Evolutionary conservation across 768 basidiomycete species (phyloP).

Genomic region (Mrakia gelida): DNA sequence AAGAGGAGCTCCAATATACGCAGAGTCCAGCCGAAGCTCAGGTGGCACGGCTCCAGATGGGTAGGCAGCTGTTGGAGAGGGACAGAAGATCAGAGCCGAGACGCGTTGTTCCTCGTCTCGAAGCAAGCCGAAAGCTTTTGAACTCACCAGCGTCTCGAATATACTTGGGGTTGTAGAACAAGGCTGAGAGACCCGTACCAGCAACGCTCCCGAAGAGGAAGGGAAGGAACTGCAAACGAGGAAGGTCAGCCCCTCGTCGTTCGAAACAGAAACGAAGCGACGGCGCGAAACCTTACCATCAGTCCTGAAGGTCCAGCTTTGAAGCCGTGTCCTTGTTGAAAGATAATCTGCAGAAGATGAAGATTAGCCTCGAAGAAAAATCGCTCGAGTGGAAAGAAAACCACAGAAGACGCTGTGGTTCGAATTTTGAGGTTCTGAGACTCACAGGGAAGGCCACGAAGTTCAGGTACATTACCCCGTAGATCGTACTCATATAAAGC

Average conservation of each 20-base stretch:
- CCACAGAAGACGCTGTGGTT: too few relatives aligned
- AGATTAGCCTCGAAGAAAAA: too few relatives aligned
- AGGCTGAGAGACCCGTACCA: neutral
- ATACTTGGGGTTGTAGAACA: neutral
- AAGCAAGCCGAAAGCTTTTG: conserved; percentile 34
- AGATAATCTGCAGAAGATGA: too few relatives aligned
- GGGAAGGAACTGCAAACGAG: neutral
- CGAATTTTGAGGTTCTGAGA: too few relatives aligned
- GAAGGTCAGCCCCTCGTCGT: too few relatives aligned
- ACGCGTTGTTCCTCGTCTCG: too few relatives aligned
- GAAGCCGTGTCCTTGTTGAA: conserved; percentile 42
- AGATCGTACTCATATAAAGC: conserved; percentile 29
- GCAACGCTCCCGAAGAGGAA: neutral
- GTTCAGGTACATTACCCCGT: conserved; percentile 43
- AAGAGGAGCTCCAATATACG: conserved; percentile 6
- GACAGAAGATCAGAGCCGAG: conserved; percentile 44
- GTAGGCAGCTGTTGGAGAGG: conserved; percentile 37
- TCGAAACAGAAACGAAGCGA: conserved; percentile 42
- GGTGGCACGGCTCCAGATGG: conserved; percentile 38
- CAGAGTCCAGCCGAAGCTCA: conserved; percentile 20
- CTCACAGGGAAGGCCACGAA: conserved; percentile 38
- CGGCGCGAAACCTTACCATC: conserved; percentile 44
- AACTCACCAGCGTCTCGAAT: neutral
- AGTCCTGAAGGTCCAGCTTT: conserved; percentile 43
- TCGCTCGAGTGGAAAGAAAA: too few relatives aligned